Evolutionary conservation across 345 rosid genomes (phyloP), one percentile per base, ranked within the genome.

Genomic region (Syzygium aromaticum): DNA sequence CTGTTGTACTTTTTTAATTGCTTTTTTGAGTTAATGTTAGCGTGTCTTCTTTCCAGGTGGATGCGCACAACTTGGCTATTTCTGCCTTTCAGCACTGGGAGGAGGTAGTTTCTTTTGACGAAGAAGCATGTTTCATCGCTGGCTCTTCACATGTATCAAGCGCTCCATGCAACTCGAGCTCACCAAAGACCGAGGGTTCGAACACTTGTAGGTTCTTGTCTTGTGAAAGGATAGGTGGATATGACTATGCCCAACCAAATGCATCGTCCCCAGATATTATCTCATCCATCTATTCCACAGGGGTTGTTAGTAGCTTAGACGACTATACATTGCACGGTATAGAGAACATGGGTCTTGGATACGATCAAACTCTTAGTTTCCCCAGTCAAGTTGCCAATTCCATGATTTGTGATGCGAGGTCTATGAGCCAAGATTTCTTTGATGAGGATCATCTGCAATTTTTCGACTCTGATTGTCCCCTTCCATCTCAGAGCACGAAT

Each of bases 391-490:
- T 91, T 51, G 22, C 90, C 77, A 87, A 88, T 84, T 88, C 93
- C 87, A 88, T 93, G 88, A 90, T 95, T 30, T 90, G 95, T 88
- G 95, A 94, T 86, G 78, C 94, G 8, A 93, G 92, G 57, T 84
- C 94, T 85, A 89, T 94, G 52, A 78, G 89, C 84, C 93, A 89
- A 85, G 93, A 92, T 59, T 94, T 97, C 91, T 95, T 94, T 30
- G 97, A 95, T 59, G 98, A 95, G 78, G 95, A 92, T 86, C 97
- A 90, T 89, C 94, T 95, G 85, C 93, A 89, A 87, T 95, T 90
- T 89, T 92, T 94, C 11, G 92, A 91, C 23, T 51, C 91, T 9
- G 95, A 92, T 86, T 87, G 87, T 46, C n/a, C 85, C 13, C 89
- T 91, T 61, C 91, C 84, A 51, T 30, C 95, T 28, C 95, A 89